Conservation (phyloP, 2,329 filamentous ascomycete genomes). For the Phialophora expanda region DNA sequence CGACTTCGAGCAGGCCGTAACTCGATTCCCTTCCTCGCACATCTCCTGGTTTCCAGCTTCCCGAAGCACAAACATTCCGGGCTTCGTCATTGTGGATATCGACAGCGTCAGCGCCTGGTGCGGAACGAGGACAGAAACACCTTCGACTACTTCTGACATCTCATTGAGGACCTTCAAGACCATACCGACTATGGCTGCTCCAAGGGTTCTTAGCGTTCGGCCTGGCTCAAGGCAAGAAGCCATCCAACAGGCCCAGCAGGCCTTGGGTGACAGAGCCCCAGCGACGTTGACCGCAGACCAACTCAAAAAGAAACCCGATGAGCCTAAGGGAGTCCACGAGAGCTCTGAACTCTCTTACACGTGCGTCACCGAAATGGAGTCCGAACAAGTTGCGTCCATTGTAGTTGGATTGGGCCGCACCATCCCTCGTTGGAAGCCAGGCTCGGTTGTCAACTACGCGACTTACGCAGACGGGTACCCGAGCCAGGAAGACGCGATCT, state of each 20-base stretch:
- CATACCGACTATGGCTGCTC: neutral
- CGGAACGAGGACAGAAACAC: neutral
- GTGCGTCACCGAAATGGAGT: neutral
- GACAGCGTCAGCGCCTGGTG: neutral
- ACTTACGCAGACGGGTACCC: conserved; percentile 15
- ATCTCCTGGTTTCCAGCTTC: neutral
- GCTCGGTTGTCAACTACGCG: conserved; percentile 18
- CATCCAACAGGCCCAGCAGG: conserved; percentile 1
- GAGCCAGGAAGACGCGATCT: conserved; percentile 19
- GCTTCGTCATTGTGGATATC: neutral
- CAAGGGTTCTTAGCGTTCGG: neutral
- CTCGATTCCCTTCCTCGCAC: neutral
- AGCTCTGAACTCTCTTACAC: neutral
- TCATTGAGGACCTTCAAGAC: conserved; percentile 1
- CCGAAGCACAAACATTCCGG: neutral
- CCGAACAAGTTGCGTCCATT: conserved; percentile 5
- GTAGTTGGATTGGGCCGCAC: conserved; percentile 14
- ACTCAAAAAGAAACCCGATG: neutral
- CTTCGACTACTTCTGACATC: neutral
- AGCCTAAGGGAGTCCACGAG: neutral
- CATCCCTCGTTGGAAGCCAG: conserved; percentile 21
- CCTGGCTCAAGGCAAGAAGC: conserved; percentile 1
- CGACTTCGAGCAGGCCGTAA: neutral
- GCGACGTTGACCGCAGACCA: neutral
- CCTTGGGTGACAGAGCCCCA: neutral